phyloP scores from a whole-genome alignment of 1,284 basidiomycete species.

The Leccinum griseonigrum region DNA sequence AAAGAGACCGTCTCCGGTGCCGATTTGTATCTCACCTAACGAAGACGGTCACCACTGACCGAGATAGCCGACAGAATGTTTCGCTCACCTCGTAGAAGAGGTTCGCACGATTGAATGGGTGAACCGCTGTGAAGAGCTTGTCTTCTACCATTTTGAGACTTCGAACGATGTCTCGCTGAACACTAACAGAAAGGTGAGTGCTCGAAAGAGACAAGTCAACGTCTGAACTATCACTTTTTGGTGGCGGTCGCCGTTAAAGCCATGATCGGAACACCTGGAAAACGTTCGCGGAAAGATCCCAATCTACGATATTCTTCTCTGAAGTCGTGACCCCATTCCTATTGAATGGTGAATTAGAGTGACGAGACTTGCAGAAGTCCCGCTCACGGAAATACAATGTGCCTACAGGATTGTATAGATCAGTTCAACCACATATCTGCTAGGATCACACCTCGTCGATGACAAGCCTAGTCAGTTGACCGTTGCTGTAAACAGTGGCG shows the following conservation, averaged over 20 bases:
- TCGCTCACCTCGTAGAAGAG: constrained; percentile 72
- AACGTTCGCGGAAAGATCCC: constrained; percentile 66
- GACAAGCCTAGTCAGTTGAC: constrained; percentile 67
- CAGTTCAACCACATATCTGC: background rate
- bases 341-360: background rate
- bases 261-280: constrained; percentile 77
- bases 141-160: constrained; percentile 60
- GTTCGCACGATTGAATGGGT: constrained; percentile 80
- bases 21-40: constrained; percentile 60
- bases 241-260: constrained; percentile 81
- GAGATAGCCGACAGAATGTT: background rate
- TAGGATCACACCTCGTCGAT: constrained; percentile 67
- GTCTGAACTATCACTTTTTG: constrained; percentile 40
- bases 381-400: constrained; percentile 78
- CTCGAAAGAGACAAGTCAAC: background rate
- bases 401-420: constrained; percentile 44
- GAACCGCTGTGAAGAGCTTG: constrained; percentile 60
- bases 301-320: constrained; percentile 71
- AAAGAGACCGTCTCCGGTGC: constrained; percentile 46
- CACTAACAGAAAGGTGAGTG: constrained; percentile 38
- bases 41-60: background rate
- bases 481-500: constrained; percentile 47
- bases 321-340: constrained; percentile 89
- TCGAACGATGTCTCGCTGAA: constrained; percentile 68
- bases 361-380: background rate